phyloP scores from a whole-genome alignment of 2,329 filamentous ascomycete genomes.

The Fusarium zealandicum region DNA sequence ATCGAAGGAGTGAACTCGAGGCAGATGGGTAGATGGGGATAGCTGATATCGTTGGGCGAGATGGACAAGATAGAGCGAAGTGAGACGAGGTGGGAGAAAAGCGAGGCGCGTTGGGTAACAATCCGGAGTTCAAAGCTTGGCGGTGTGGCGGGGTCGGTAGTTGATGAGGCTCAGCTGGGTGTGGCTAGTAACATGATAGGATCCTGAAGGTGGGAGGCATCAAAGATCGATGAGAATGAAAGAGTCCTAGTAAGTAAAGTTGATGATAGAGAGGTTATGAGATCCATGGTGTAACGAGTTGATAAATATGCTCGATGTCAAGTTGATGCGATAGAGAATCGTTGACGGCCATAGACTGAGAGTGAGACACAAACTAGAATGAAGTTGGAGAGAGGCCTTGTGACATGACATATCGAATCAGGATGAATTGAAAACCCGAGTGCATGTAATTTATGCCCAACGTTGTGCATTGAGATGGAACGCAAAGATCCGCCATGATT shows the following conservation, averaged over 20 bases:
- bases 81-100: slow-evolving; percentile 28
- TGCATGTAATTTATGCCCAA: no score
- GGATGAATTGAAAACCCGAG: no score
- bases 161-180: slow-evolving; percentile 18
- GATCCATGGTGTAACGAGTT: no score
- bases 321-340: not conserved
- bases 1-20: not conserved
- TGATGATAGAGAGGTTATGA: no score
- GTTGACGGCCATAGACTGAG: not conserved
- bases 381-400: not conserved
- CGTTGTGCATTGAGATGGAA: no score
- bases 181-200: slow-evolving; percentile 9
- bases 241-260: no score
- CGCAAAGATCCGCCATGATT: no score
- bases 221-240: no score
- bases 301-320: not conserved
- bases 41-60: slow-evolving; percentile 7
- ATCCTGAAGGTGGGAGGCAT: no score
- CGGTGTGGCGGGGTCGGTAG: slow-evolving; percentile 27
- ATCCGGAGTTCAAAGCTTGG: slow-evolving; percentile 37
- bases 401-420: not conserved
- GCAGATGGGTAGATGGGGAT: not conserved
- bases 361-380: not conserved
- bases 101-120: slow-evolving; percentile 28
- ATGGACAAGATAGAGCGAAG: slow-evolving; percentile 7